phyloP scores from a whole-genome alignment of 2,329 filamentous ascomycete genomes.

The Phialophora chinensis region DNA sequence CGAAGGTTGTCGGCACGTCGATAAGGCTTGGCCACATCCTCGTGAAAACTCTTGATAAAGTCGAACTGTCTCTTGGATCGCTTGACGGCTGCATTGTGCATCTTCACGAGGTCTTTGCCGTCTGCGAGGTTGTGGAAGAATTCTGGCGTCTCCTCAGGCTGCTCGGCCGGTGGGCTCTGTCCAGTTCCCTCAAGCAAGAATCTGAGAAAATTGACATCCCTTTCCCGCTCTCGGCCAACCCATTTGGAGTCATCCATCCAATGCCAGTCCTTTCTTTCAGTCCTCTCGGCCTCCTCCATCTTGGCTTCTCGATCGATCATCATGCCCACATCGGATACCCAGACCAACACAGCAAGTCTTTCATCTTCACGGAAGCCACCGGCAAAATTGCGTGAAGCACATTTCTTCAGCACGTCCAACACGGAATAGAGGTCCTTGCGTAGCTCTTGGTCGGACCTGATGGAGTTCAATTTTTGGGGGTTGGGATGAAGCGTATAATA shows the following conservation, averaged over 20 bases:
- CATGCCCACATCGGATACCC: conserved; percentile 78
- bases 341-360: conserved; percentile 73
- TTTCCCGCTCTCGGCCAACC: conserved; percentile 70
- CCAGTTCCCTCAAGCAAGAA: conserved; percentile 61
- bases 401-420: conserved; percentile 88
- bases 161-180: conserved; percentile 23
- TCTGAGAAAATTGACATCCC: conserved; percentile 80
- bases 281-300: conserved; percentile 74
- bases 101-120: conserved; percentile 78
- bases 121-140: conserved; percentile 78
- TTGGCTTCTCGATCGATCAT: conserved; percentile 79
- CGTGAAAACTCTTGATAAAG: conserved; percentile 84
- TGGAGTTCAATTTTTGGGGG: conserved; percentile 80
- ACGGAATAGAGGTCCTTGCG: conserved; percentile 82
- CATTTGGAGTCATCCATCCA: conserved; percentile 77
- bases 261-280: conserved; percentile 74
- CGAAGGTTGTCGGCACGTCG: conserved; percentile 90
- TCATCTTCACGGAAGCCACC: conserved; percentile 82
- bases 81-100: conserved; percentile 88
- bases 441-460: conserved; percentile 85
- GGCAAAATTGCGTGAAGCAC: conserved; percentile 85
- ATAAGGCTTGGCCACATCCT: conserved; percentile 94
- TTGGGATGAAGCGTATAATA: conserved; percentile 95
- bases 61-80: conserved; percentile 87
- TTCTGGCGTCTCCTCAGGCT: conserved; percentile 34